Base-by-base conservation (phyloP, 805 yeast species). In the Ogataea dorogensis region DNA sequence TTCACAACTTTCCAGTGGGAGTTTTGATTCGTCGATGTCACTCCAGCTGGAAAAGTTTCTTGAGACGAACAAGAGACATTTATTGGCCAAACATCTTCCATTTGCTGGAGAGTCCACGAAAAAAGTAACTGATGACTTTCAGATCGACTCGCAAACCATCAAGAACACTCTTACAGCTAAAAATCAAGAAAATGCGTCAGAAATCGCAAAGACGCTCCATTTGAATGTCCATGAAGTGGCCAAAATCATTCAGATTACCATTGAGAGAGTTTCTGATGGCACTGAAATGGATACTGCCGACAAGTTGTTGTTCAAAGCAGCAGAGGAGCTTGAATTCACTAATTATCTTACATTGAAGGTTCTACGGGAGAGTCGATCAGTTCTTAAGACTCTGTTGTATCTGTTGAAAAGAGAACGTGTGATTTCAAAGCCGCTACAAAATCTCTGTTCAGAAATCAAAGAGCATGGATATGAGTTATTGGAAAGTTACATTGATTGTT, bases 331-430 rank as follows among this genome's bases (percentile, higher is more conserved):
- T 37, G 61, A 64, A 27, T 49, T 66, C 23, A 40, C 64, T 12
- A 33, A 54, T 11, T 43, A 67, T n/a, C 65, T 68, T 49, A 59
- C 64, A 7, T 53, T 62, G 14, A 56, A 54, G n/a, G 59, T 73
- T 1, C 56, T 77, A 38, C 58, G 67, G 38, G 86, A 81, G 49
- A 68, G 82, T 50, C 61, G 77, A 42, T 54, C 65, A 1, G 58
- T 76, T 0, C 49, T 77, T n/a, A 64, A 67, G 25, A 55, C 73
- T 3, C 62, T 68, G 1, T 50, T 64, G 24, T 65, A 60, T 46
- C 50, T 69, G 24, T 49, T 69, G 17, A 35, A 38, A 18, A 23
- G 36, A n/a, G 29, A 26, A 10, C 19, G 27, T 8, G 4, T 15
- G 7, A 10, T 40, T 6, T 57, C 73, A 8, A 25, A 44, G 3